Conservation (phyloP, 1,284 basidiomycete genomes). For the Moniliophthora roreri region DNA sequence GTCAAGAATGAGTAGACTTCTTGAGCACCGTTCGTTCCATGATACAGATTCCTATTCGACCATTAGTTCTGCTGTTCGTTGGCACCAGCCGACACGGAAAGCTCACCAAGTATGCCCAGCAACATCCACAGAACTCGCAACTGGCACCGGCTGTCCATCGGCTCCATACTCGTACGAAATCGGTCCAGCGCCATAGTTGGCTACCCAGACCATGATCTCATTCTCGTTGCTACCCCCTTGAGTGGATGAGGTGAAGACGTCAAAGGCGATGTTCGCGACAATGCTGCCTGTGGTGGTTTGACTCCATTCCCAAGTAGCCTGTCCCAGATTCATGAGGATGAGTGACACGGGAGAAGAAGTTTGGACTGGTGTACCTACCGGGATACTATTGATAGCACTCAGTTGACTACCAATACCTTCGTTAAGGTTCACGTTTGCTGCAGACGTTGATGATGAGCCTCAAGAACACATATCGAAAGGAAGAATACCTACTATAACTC, state of each 20-base stretch:
- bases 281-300: conserved; percentile 28
- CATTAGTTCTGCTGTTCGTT: neutral
- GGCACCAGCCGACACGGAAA: neutral
- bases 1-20: conserved; percentile 62
- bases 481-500: conserved; percentile 41
- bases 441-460: too few species aligned
- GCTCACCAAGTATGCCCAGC: conserved; percentile 51
- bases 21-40: conserved; percentile 58
- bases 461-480: too few species aligned
- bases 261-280: conserved; percentile 59
- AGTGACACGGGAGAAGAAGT: neutral
- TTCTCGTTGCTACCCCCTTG: conserved; percentile 49
- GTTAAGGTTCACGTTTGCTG: conserved; percentile 52
- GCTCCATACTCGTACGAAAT: conserved; percentile 50
- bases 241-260: conserved; percentile 58
- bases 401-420: conserved; percentile 52
- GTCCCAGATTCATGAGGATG: neutral
- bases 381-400: conserved; percentile 52
- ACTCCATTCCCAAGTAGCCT: conserved; percentile 47
- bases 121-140: conserved; percentile 42
- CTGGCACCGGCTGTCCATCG: conserved; percentile 46
- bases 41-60: conserved; percentile 52
- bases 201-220: conserved; percentile 73
- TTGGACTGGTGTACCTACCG: conserved; percentile 37
- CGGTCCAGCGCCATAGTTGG: conserved; percentile 55